phyloP scores from a whole-genome alignment of 164 flowering plant species.

The Stephania cephalantha region DNA sequence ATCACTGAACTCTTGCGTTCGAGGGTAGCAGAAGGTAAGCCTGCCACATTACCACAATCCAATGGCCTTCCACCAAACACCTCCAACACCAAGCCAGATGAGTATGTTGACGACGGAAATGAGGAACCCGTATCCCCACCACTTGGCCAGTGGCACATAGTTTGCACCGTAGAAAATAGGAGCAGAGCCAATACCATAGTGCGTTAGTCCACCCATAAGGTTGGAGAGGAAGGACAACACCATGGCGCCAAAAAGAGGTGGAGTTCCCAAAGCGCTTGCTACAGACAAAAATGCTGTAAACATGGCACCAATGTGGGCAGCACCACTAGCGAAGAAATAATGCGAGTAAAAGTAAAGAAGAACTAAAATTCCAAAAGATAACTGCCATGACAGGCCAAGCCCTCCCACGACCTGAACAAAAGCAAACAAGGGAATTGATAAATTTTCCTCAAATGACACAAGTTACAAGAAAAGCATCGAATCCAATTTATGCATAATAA shows the following conservation, averaged over 20 bases:
- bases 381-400: conserved; percentile 85
- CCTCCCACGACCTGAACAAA: conserved; percentile 84
- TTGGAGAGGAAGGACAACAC: conserved; percentile 86
- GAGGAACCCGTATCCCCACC: conserved; percentile 93
- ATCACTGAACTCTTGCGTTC: not conserved
- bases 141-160: conserved; percentile 70
- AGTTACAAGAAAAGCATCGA: not conserved
- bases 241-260: conserved; percentile 70
- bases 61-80: conserved; percentile 84
- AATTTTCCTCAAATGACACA: not conserved
- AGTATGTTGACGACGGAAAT: conserved; percentile 71
- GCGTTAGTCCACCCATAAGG: conserved; percentile 90
- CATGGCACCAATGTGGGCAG: conserved; percentile 98
- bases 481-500: not conserved
- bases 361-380: conserved; percentile 80
- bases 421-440: conserved; percentile 1
- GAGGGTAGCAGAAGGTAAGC: not conserved
- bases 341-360: conserved; percentile 91
- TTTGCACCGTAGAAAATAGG: conserved; percentile 90
- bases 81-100: conserved; percentile 92
- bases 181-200: conserved; percentile 92
- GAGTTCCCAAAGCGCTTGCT: conserved; percentile 84
- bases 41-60: conserved; percentile 57
- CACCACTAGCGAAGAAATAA: conserved; percentile 95
- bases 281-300: conserved; percentile 90